A percentile compares a stretch with the other conserved stretches of the same genome.
Evolutionary conservation across 441 rosid species (phyloP).

Genomic region (Bruguiera hainesii): DNA sequence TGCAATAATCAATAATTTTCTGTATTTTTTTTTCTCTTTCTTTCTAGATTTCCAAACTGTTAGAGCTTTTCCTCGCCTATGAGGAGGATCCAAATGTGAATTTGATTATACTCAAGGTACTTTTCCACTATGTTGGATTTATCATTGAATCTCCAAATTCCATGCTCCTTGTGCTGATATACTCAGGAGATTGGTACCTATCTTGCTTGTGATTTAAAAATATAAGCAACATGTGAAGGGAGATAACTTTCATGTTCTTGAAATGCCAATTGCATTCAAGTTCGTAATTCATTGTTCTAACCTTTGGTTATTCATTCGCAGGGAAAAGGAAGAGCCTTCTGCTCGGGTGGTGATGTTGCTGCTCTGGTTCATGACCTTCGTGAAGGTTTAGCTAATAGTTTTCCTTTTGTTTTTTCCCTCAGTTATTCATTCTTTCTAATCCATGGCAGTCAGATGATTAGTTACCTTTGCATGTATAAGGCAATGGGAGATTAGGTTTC

Average conservation of each 20-base stretch:
- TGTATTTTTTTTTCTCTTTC: too few species aligned
- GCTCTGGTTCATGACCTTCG: slow-evolving; percentile 47
- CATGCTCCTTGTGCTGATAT: neutral
- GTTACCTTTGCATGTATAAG: slow-evolving; percentile 32
- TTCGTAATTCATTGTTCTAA: neutral
- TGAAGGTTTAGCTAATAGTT: slow-evolving; percentile 26
- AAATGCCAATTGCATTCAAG: too few species aligned
- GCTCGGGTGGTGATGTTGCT: slow-evolving; percentile 66
- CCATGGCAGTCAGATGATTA: neutral
- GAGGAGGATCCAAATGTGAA: slow-evolving; percentile 52
- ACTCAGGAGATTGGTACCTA: too few species aligned
- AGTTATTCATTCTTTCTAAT: neutral
- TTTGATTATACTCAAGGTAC: slow-evolving; percentile 64
- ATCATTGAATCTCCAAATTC: neutral
- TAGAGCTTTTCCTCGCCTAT: slow-evolving; percentile 50
- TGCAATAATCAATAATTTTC: too few species aligned
- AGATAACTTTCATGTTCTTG: too few species aligned
- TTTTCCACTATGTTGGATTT: neutral
- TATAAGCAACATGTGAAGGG: too few species aligned
- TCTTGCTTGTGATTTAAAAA: too few species aligned
- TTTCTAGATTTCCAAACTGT: slow-evolving; percentile 44
- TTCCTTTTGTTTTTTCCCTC: neutral
- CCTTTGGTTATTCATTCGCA: slow-evolving; percentile 23
- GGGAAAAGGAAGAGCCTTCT: slow-evolving; percentile 71
- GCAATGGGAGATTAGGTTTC: slow-evolving; percentile 57